These are phyloP conservation scores for Lodderomyces beijingensis DNA, from an alignment of 1,139 yeast species.

Conservation along the genomic window DNA sequence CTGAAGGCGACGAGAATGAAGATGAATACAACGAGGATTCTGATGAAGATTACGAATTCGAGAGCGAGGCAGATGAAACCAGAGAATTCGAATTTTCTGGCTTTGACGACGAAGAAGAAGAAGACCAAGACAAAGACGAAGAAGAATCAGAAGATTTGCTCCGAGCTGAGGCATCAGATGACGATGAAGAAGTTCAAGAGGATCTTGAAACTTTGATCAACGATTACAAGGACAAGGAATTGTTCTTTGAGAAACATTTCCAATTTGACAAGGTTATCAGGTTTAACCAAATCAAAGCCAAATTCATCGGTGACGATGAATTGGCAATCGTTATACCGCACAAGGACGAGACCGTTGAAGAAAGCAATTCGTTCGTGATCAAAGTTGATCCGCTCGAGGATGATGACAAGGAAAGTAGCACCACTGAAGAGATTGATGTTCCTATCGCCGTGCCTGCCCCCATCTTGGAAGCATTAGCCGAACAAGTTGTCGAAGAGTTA, in stretches of 20 bases:
- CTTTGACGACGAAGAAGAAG: constrained; percentile 10
- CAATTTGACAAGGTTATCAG: constrained; percentile 41
- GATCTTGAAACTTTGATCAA: constrained; percentile 38
- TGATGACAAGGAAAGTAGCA: constrained; percentile 16
- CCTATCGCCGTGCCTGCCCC: too few relatives aligned
- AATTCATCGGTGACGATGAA: constrained; percentile 36
- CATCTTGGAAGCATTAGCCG: too few relatives aligned
- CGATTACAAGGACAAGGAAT: constrained; percentile 39
- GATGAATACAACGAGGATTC: constrained; percentile 43
- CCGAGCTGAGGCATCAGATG: constrained; percentile 17
- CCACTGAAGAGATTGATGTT: constrained; percentile 19
- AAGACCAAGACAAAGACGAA: constrained; percentile 10
- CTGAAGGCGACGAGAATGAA: too few relatives aligned
- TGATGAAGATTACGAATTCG: constrained; percentile 27
- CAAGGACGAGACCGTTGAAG: constrained; percentile 23
- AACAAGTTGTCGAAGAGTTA: too few relatives aligned
- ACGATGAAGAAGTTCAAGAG: constrained; percentile 38
- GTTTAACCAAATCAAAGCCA: constrained; percentile 37
- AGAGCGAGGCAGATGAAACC: constrained; percentile 17
- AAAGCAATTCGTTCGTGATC: constrained; percentile 22
- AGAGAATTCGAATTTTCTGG: constrained; percentile 15
- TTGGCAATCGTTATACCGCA: constrained; percentile 43
- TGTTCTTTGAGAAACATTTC: constrained; percentile 43
- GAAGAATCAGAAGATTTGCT: constrained; percentile 9
- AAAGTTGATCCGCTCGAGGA: constrained; percentile 19